Base-by-base conservation (phyloP, 768 basidiomycete genomes). In the Mycena olivaceomarginata region DNA sequence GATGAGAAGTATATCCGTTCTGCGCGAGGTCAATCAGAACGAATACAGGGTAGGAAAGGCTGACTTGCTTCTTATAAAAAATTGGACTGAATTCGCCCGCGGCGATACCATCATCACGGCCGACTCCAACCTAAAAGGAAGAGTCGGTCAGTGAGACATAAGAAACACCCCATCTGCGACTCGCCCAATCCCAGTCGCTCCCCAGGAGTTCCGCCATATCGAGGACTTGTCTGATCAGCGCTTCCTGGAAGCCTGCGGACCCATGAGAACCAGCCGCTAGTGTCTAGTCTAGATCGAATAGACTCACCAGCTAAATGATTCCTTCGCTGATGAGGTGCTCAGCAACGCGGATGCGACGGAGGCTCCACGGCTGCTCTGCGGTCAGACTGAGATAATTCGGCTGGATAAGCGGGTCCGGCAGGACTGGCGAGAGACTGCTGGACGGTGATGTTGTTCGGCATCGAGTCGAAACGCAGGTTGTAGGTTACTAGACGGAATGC, bases 51-150 rank as follows among this genome's bases (percentile, higher is more conserved):
- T n/a, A 31, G 60, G 39, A 37, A 64, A 60, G 59, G 51, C 46
- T 16, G 3, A 64, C 79, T n/a, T 72, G 88, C 88, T 85, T 89
- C 77, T 91, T 89, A 84, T 87, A 94, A 82, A 92, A 93, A 72
- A 93, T 91, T 0, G 93, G 91, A 77, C 88, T 88, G 82, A 91
- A 93, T 82, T 94, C 93, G 40, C 93, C 93, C 0, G 85, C 87
- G 11, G 82, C 76, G 13, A 83, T 82, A 6, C 93, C 93, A 79
- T 94, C 91, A 70, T 92, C 89, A 20, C 93, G 86, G 0, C 93
- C 93, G 0, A 93, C 91, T 2, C 92, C 93, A 43, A 92, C 87
- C 89, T 91, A 40, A 31, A 4, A n/a, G 7, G 25, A 51, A 16
- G 16, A 18, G 9, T 53, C 18, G 5, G 46, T 37, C 39, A 13